phyloP scores from a whole-genome alignment of 2,329 filamentous ascomycete genomes.

The Ceratocystis eucalypticola region DNA sequence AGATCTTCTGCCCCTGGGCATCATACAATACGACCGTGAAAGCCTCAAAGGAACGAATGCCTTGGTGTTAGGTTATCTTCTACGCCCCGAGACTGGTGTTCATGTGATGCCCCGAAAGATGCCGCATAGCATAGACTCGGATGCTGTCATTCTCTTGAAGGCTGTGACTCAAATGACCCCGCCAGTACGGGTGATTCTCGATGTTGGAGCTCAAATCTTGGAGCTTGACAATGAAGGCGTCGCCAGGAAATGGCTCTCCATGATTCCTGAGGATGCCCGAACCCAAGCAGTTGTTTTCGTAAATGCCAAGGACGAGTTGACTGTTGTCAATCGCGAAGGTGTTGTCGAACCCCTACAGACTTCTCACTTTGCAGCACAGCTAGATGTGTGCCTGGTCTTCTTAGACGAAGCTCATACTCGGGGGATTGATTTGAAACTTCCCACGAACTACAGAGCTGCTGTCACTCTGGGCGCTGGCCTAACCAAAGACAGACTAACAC shows the following conservation, averaged over 20 bases:
- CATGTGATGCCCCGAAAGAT: constrained; percentile 22
- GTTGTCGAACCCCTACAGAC: constrained; percentile 36
- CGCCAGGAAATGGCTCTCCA: constrained; percentile 39
- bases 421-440: constrained; percentile 54
- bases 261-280: constrained; percentile 10
- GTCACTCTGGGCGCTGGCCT: constrained; percentile 52
- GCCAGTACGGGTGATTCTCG: constrained; percentile 46
- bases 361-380: constrained; percentile 44
- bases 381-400: constrained; percentile 50
- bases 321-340: constrained; percentile 37
- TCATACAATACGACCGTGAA: constrained; percentile 42
- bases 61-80: constrained; percentile 45
- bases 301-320: constrained; percentile 34
- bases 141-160: constrained; percentile 33
- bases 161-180: constrained; percentile 30
- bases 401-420: constrained; percentile 58
- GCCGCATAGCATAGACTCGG: constrained; percentile 18
- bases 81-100: constrained; percentile 39
- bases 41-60: constrained; percentile 53
- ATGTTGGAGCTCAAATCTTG: constrained; percentile 57
- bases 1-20: constrained; percentile 41
- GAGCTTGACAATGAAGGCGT: constrained; percentile 46
- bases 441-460: constrained; percentile 43
- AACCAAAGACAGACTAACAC: constrained; percentile 55
- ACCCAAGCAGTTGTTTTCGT: constrained; percentile 22